These are phyloP conservation scores for Crithidia bombi DNA, from an alignment of 208 protist genomes.

Conservation along the genomic window DNA sequence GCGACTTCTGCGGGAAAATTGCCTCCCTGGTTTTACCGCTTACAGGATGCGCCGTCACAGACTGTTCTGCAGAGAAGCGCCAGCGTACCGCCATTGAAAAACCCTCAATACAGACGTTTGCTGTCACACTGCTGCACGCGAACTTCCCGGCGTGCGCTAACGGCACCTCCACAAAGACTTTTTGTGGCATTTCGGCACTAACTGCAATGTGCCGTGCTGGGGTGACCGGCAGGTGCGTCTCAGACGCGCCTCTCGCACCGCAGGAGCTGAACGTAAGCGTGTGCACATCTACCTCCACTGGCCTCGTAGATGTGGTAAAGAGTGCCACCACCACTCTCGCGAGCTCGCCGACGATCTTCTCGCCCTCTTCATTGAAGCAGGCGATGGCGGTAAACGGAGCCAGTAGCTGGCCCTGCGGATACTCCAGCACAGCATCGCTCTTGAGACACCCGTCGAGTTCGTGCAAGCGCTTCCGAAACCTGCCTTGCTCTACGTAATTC, in stretches of 20 bases:
- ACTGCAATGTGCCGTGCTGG: constrained; percentile 12
- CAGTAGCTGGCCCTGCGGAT: constrained; percentile 37
- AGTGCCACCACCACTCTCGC: constrained; percentile 27
- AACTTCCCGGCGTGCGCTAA: constrained; percentile 49
- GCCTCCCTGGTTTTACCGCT: constrained; percentile 3
- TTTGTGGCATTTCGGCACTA: constrained; percentile 15
- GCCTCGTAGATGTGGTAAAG: constrained; percentile 33
- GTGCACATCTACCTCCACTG: constrained; percentile 23
- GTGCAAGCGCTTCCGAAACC: constrained; percentile 23
- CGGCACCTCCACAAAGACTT: constrained; percentile 20
- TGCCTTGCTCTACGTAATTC: constrained; percentile 16
- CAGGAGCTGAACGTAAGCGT: constrained; percentile 23
- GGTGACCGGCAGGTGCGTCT: constrained; percentile 12
- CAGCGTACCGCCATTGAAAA: constrained; percentile 32
- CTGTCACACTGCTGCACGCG: constrained; percentile 39
- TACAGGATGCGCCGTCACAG: constrained; percentile 22
- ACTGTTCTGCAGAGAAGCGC: constrained; percentile 10
- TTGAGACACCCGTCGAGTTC: constrained; percentile 20
- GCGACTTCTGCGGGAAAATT: constrained; percentile 8
- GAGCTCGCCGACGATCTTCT: constrained; percentile 22
- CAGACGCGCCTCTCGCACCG: not conserved
- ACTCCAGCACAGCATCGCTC: constrained; percentile 27
- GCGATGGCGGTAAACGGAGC: constrained; percentile 37
- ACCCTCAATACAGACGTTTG: constrained; percentile 30
- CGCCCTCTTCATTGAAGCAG: constrained; percentile 18